Conservation (phyloP, 2,329 filamentous ascomycete species). For the Colletotrichum truncatum region DNA sequence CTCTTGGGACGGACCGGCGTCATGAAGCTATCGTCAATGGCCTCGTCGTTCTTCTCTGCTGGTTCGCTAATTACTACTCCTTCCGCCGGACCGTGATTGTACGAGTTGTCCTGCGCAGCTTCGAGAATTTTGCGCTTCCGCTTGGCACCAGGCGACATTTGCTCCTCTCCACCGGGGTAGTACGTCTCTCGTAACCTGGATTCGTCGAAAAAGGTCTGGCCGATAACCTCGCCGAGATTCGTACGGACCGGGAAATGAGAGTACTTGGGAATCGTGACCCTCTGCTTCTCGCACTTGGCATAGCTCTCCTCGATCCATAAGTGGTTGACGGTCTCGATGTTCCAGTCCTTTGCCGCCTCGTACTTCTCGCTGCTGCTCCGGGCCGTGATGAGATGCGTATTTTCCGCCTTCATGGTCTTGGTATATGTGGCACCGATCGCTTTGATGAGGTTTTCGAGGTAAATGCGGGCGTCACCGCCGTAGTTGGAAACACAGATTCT, state of each 20-base stretch:
- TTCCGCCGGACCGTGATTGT: slow-evolving; percentile 55
- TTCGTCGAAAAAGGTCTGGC: slow-evolving; percentile 83
- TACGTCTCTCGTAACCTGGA: slow-evolving; percentile 70
- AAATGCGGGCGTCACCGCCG: slow-evolving; percentile 90
- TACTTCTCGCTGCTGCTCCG: slow-evolving; percentile 93
- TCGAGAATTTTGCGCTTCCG: slow-evolving; percentile 61
- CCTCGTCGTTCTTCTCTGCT: slow-evolving; percentile 47
- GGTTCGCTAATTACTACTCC: slow-evolving; percentile 55
- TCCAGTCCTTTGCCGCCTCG: slow-evolving; percentile 91
- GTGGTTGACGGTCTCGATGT: slow-evolving; percentile 89
- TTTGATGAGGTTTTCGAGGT: slow-evolving; percentile 89
- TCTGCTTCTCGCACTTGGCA: slow-evolving; percentile 82
- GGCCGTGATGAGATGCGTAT: slow-evolving; percentile 94
- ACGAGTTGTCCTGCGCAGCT: slow-evolving; percentile 60
- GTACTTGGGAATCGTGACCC: slow-evolving; percentile 78
- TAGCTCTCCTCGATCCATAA: slow-evolving; percentile 98
- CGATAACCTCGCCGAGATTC: slow-evolving; percentile 92
- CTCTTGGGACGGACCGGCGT: slow-evolving; percentile 64
- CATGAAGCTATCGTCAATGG: slow-evolving; percentile 44
- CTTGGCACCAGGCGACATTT: slow-evolving; percentile 51
- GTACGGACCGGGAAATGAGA: slow-evolving; percentile 88
- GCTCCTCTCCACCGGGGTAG: slow-evolving; percentile 68
- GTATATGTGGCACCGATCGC: slow-evolving; percentile 90
- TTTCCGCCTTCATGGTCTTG: slow-evolving; percentile 93
- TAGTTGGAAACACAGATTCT: slow-evolving; percentile 96